Base-by-base conservation (phyloP, 2,329 filamentous ascomycete species). In the Colletotrichum theobromicola region DNA sequence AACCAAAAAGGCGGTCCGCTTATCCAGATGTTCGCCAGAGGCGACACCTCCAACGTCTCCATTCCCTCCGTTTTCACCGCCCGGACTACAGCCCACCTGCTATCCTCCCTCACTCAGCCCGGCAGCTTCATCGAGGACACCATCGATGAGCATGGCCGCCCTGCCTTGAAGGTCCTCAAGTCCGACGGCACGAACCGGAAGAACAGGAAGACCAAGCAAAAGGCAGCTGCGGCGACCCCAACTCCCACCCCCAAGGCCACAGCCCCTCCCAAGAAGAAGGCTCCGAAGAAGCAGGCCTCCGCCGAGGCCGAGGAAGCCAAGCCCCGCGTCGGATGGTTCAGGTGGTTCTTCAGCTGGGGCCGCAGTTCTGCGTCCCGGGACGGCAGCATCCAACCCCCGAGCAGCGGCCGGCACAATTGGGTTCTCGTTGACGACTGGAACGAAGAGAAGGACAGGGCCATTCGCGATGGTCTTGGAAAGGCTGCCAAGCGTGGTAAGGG, bases 11-110 rank as follows among this genome's bases (percentile, higher is more conserved):
- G 96, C 58, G 96, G 95, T 5, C 94, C 94, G 42, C 86, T 99
- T 75, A 94, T 98, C 65, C 97, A 97, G 79, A 99, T 99, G 97
- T 98, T 98, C 83, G 97, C 97, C n/a, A 92, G 94, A 80, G 97
- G 96, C 46, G 96, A 98, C 81, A 98, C 96, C 5, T 97, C 96
- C 37, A 98, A 98, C 80, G 91, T 98, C 77, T 95, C 95, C 1
- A 98, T 99, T 68, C 96, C 97, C 2, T 95, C 97, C 1, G 89
- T 98, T 12, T 99, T 99, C 84, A 98, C 97, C 0, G 97, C 96
- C 1, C 92, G 97, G 79, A 98, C 95, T 1, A 98, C 96, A 0
- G 97, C 97, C 2, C 96, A 98, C 82, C 88, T 99, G 16, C 89
- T 99, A 18, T 98, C 96, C 2, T 95, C 96, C 9, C 88, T 98